Conservation (phyloP, 2,329 filamentous ascomycete genomes). For the Trichoderma asperellum region DNA sequence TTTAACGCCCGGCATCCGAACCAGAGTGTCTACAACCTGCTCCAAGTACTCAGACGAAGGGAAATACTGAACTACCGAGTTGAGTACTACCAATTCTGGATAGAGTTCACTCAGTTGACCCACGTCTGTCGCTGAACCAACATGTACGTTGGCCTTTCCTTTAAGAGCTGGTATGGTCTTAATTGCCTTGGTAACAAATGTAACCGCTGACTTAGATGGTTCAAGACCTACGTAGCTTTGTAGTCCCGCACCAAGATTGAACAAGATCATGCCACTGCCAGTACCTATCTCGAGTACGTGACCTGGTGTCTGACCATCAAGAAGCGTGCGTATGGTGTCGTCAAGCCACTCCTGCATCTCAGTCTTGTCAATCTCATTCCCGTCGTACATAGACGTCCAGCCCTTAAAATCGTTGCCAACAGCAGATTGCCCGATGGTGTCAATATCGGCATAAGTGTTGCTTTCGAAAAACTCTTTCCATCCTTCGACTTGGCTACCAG, state of each 20-base stretch:
- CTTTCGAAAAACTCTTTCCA: conserved; percentile 10
- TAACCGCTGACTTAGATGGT: conserved; percentile 33
- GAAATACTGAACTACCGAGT: conserved; percentile 40
- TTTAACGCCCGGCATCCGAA: conserved; percentile 5
- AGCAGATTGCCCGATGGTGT: not conserved
- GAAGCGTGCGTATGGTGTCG: conserved; percentile 37
- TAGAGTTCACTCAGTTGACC: not conserved
- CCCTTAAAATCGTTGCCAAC: conserved; percentile 36
- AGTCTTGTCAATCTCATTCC: conserved; percentile 33
- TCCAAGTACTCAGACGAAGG: conserved; percentile 36
- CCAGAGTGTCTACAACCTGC: conserved; percentile 30
- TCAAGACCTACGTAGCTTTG: conserved; percentile 39
- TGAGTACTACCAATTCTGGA: conserved; percentile 35
- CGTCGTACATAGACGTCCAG: conserved; percentile 43
- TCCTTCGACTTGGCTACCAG: not conserved
- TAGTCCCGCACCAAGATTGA: conserved; percentile 35
- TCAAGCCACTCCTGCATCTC: conserved; percentile 43
- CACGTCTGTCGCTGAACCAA: conserved; percentile 34
- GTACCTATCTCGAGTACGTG: conserved; percentile 40
- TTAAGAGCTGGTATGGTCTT: conserved; percentile 26
- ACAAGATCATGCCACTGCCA: conserved; percentile 41
- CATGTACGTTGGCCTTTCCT: conserved; percentile 30
- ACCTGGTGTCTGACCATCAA: conserved; percentile 25
- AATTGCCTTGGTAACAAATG: conserved; percentile 32
- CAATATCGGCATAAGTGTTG: not conserved